These are phyloP conservation scores for Monosporascus sp. DNA, from an alignment of 2,329 filamentous ascomycete genomes.

Conservation along the genomic window DNA sequence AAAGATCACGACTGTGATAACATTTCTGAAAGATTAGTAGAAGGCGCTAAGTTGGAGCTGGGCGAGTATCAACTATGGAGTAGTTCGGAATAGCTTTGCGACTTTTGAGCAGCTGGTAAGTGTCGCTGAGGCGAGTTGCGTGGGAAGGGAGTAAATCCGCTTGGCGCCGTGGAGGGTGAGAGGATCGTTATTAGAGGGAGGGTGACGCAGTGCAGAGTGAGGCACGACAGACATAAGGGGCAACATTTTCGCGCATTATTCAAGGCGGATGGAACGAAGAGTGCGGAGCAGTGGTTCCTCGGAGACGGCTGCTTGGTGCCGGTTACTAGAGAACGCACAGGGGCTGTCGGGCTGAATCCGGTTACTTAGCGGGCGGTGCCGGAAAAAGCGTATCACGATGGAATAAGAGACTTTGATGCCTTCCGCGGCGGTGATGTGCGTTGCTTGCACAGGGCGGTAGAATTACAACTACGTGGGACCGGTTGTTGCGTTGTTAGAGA, in stretches of 20 bases:
- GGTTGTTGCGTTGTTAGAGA: too few species aligned
- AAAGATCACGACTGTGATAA: constrained; percentile 7
- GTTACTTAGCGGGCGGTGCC: too few species aligned
- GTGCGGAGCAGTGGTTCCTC: constrained; percentile 8
- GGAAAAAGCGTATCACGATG: too few species aligned
- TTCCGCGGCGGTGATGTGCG: too few species aligned
- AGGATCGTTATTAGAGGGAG: constrained; percentile 8
- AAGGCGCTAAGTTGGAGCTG: constrained; percentile 9
- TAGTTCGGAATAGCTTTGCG: constrained; percentile 4
- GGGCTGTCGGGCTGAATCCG: too few species aligned
- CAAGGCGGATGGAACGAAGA: constrained; percentile 3
- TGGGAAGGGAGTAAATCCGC: constrained; percentile 7
- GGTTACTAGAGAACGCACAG: too few species aligned
- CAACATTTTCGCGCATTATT: constrained; percentile 8
- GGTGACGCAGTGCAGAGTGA: constrained; percentile 8
- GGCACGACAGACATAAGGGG: constrained; percentile 6
- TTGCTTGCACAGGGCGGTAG: too few species aligned
- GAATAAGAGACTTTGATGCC: too few species aligned
- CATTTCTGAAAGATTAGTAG: constrained; percentile 7
- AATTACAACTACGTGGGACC: too few species aligned
- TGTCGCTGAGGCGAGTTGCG: constrained; percentile 3
- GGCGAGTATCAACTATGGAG: constrained; percentile 9
- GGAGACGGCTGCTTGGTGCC: constrained; percentile 8
- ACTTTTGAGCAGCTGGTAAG: background rate
- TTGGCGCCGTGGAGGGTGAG: constrained; percentile 9